phyloP scores from a whole-genome alignment of 2,329 filamentous ascomycete genomes.

The Phialophora verrucosa region DNA sequence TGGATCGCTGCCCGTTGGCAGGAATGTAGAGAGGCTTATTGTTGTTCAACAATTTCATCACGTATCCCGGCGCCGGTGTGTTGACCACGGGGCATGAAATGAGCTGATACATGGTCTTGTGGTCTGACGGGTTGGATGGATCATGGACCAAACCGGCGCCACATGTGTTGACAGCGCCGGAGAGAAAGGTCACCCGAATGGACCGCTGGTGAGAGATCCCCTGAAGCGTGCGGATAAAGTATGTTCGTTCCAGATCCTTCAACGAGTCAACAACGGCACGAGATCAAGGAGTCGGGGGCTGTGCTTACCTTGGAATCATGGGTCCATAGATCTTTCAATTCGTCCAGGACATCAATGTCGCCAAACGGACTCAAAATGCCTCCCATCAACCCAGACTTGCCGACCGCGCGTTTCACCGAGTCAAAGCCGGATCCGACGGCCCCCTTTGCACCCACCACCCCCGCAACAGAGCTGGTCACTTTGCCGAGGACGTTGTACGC shows the following conservation, averaged over 20 bases:
- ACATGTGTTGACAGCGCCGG: conserved; percentile 84
- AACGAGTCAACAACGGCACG: conserved; percentile 18
- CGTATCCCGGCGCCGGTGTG: conserved; percentile 80
- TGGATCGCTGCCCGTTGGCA: conserved; percentile 75
- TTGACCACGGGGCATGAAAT: conserved; percentile 93
- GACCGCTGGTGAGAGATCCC: conserved; percentile 95
- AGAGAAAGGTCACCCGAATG: conserved; percentile 95
- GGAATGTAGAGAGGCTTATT: conserved; percentile 92
- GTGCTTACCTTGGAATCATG: conserved; percentile 80
- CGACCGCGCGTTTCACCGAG: conserved; percentile 93
- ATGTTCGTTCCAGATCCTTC: conserved; percentile 89
- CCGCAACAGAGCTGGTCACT: conserved; percentile 91
- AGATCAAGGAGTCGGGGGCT: background rate
- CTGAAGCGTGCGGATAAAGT: conserved; percentile 93
- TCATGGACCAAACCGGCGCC: conserved; percentile 95
- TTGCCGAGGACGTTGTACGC: conserved; percentile 96
- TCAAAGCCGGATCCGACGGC: conserved; percentile 92
- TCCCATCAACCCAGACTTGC: conserved; percentile 94
- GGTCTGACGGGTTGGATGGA: conserved; percentile 84
- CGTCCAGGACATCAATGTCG: conserved; percentile 91
- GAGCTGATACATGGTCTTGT: conserved; percentile 99
- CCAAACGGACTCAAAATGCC: conserved; percentile 95
- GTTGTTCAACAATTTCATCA: conserved; percentile 85
- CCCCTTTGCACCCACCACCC: conserved; percentile 92
- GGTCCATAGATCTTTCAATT: conserved; percentile 96